Base-by-base conservation (phyloP, 1,139 yeast species). In the Geotrichum reessii region DNA sequence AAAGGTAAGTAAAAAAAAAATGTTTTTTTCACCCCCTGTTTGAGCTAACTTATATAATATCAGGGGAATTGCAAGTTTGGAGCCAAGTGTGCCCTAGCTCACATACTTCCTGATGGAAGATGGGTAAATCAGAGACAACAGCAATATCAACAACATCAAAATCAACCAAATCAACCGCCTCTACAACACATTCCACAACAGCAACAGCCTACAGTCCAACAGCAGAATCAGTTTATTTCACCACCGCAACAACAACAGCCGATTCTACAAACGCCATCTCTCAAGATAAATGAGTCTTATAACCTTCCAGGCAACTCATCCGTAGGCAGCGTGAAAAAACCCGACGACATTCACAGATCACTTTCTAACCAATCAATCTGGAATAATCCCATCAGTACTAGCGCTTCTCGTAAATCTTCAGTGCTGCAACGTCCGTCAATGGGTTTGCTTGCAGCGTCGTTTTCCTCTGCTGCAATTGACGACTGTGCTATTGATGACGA, bases 21-120 rank as follows among this genome's bases (percentile, higher is more conserved):
- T 28, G 17, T 48, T 27, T 19, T 50, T 42, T 46, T 19, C 47
- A 14, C 2, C 25, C 3, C 24, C n/a, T n/a, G n/a, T n/a, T 44
- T 12, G 19, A 44, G 22, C 47, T 44, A 21, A 19, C n/a, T 44
- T 14, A 17, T 17, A 33, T 33, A 17, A 33, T 33, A 33, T 21
- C 17, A 57, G 71, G 98, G 98, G 12, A 90, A 90, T 70, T 92
- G 98, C 73, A 91, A 90, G 73, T 92, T 92, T 73, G 98, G 98
- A 2, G 76, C 83, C 58, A 91, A 89, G 69, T 92, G 98, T 76
- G 97, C 97, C 1, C 81, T 92, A 70, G 96, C 96, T 22, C 98
- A 92, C 73, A 81, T 87, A 61, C 74, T 88, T 49, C 95, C 96
- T 0, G 96, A 91, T 69, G 97, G 97, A 0, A 82, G 91, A n/a